Percentiles rank a stretch among this genome's conserved stretches.
phyloP scores from a whole-genome alignment of 2,329 filamentous ascomycete species.

The Tolypocladium ovalisporum region DNA sequence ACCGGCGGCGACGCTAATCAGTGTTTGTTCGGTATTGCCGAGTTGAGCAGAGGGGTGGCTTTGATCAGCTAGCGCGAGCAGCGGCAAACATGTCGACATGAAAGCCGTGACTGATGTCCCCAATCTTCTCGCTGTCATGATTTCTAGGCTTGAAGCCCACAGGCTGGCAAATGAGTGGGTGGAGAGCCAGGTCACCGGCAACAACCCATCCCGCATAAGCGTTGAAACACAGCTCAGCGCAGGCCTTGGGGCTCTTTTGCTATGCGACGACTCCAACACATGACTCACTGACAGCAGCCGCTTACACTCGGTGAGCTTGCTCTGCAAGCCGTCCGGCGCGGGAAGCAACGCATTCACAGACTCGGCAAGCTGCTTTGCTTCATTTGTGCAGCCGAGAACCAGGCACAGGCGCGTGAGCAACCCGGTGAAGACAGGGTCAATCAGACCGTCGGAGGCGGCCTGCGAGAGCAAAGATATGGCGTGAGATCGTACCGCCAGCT shows the following conservation, averaged over 20 bases:
- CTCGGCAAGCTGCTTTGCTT: conserved; percentile 15
- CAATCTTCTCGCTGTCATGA: conserved; percentile 10
- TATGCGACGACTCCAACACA: conserved; percentile 7
- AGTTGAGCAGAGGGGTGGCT: conserved; percentile 1
- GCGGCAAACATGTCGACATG: conserved; percentile 11
- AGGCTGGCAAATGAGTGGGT: conserved; percentile 11
- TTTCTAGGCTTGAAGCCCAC: conserved; percentile 15
- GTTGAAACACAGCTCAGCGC: conserved; percentile 12
- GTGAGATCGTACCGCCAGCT: conserved; percentile 21
- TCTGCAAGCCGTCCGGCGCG: conserved; percentile 6
- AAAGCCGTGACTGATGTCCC: conserved; percentile 12
- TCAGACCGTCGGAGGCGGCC: conserved; percentile 18
- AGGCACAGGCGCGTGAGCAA: conserved; percentile 18
- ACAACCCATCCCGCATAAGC: conserved; percentile 8
- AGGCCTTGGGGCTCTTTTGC: conserved; percentile 3
- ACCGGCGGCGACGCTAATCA: conserved; percentile 19
- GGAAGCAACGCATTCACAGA: conserved; percentile 7
- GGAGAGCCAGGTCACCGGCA: conserved; percentile 14
- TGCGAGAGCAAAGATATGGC: conserved; percentile 15
- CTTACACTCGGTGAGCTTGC: conserved; percentile 7
- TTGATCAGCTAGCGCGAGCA: conserved; percentile 8
- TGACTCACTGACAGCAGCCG: conserved; percentile 11
- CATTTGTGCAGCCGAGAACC: conserved; percentile 13
- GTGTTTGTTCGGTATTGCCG: conserved; percentile 11
- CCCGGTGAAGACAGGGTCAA: conserved; percentile 15